These are phyloP conservation scores for Rubroshorea leprosula DNA, from an alignment of 345 rosid genomes.

Conservation along the genomic window DNA sequence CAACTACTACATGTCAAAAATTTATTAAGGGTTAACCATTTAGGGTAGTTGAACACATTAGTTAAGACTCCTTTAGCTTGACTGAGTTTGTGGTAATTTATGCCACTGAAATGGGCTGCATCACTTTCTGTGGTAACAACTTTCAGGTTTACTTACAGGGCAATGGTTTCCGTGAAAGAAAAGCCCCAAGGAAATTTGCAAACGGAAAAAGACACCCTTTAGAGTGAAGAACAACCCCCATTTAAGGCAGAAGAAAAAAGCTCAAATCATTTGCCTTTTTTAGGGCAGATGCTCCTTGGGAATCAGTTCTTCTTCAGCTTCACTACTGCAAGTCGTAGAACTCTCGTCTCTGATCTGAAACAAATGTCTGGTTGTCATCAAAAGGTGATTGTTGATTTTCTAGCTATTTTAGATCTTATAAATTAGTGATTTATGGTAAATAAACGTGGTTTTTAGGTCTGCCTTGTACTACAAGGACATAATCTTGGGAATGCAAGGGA, in stretches of 20 bases:
- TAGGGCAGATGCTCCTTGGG: slow-evolving; percentile 35
- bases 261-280: slow-evolving; percentile 17
- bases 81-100: slow-evolving; percentile 23
- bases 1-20: slow-evolving; percentile 33
- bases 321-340: slow-evolving; percentile 17
- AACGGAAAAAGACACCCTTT: slow-evolving; percentile 50
- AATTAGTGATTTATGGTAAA: background rate
- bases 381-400: background rate
- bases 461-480: background rate
- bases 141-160: slow-evolving; percentile 55
- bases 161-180: slow-evolving; percentile 57
- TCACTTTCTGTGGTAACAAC: slow-evolving; percentile 19
- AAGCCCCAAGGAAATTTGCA: slow-evolving; percentile 63
- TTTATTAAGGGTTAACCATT: slow-evolving; percentile 27
- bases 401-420: background rate
- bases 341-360: background rate
- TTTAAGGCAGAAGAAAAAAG: background rate
- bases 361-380: slow-evolving; percentile 8
- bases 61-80: slow-evolving; percentile 21
- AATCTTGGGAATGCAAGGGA: background rate
- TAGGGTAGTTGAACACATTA: slow-evolving; percentile 21
- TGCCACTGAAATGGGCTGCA: slow-evolving; percentile 22
- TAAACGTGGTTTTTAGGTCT: background rate
- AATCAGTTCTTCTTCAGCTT: slow-evolving; percentile 13
- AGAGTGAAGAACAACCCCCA: slow-evolving; percentile 21